A percentile compares a stretch with the other conserved stretches of the same genome.
phyloP scores from a whole-genome alignment of 176 grass and related monocot species.

The Secale cereale region DNA sequence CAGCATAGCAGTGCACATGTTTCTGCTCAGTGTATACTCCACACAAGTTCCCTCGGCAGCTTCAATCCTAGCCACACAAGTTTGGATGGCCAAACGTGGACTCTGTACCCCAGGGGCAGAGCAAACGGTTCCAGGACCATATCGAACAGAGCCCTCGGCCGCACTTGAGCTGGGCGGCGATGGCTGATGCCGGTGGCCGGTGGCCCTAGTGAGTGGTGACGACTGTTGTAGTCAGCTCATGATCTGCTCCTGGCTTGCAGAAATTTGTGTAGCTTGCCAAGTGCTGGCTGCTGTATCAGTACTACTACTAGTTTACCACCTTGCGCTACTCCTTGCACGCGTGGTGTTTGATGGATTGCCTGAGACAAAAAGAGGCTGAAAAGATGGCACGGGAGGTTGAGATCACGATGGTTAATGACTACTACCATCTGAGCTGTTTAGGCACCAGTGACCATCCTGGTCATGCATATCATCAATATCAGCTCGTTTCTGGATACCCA shows the following conservation, averaged over 20 bases:
- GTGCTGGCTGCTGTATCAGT: neutral
- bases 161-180: neutral
- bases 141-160: neutral
- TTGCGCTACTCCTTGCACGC: neutral
- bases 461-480: neutral
- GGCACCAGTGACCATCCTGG: neutral
- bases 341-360: constrained; percentile 9
- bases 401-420: neutral
- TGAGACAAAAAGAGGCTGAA: neutral
- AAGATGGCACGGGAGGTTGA: neutral
- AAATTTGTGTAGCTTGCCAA: neutral
- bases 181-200: neutral
- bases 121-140: neutral
- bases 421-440: neutral
- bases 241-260: neutral
- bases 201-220: constrained; percentile 38
- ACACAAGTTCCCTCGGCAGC: no score
- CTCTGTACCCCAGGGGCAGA: neutral
- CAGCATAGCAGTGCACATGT: no score
- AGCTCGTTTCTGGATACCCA: neutral
- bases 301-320: neutral
- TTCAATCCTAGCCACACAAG: neutral
- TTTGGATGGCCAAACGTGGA: neutral
- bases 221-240: neutral
- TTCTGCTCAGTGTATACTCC: no score